A percentile compares a stretch with the other conserved stretches of the same genome.
Conservation (phyloP, 2,329 filamentous ascomycete genomes). For the Trichophyton equinum region DNA sequence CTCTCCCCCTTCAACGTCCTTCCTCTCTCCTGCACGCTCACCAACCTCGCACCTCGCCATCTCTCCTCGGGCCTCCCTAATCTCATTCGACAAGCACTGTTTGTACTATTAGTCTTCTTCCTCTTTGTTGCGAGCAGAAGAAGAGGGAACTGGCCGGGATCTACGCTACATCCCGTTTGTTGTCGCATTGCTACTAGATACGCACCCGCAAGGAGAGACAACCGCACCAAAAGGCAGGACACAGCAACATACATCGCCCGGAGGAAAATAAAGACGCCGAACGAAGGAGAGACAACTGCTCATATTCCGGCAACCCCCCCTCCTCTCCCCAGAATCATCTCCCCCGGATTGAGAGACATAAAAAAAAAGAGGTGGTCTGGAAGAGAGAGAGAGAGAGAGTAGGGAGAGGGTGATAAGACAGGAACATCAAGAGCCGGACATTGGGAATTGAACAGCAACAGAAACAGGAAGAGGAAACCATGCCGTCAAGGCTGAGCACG, state of each 20-base stretch:
- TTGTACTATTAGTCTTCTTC: not conserved
- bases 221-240: not conserved
- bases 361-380: not conserved
- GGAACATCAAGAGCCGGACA: not conserved
- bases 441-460: not conserved
- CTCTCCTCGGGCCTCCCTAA: not conserved
- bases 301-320: not conserved
- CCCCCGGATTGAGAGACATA: not conserved
- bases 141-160: not conserved
- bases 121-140: not conserved
- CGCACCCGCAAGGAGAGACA: conserved; percentile 2
- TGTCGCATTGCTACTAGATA: not conserved
- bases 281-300: not conserved
- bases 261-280: not conserved
- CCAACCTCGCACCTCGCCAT: not conserved
- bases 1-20: not conserved
- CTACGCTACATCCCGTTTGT: not conserved
- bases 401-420: not conserved
- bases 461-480: conserved; percentile 8
- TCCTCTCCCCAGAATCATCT: not conserved
- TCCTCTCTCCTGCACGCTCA: not conserved
- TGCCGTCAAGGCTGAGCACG: conserved; percentile 73
- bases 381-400: not conserved
- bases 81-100: not conserved
- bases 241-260: no score